Conservation (phyloP, 352 stramenopile genomes). For the Globisporangium lucens region DNA sequence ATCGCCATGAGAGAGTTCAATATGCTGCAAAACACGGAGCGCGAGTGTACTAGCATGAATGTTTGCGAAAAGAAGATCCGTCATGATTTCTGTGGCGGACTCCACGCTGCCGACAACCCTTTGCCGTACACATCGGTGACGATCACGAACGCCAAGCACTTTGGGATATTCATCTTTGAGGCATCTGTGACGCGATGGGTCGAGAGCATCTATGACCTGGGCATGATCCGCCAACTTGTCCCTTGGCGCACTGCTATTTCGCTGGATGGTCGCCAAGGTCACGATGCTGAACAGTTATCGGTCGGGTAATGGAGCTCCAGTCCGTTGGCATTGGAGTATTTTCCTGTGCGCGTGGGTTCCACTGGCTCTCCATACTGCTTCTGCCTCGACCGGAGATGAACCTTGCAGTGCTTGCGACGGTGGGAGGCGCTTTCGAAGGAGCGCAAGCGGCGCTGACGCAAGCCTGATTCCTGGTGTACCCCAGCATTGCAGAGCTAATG, state of each 20-base stretch:
- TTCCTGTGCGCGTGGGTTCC: constrained; percentile 15
- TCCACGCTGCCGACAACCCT: neutral
- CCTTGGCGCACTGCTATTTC: constrained; percentile 24
- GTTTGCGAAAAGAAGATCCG: neutral
- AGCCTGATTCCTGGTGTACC: constrained; percentile 34
- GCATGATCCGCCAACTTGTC: constrained; percentile 34
- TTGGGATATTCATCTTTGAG: constrained; percentile 20
- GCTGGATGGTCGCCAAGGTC: constrained; percentile 26
- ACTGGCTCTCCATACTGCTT: constrained; percentile 15
- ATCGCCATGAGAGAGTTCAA: no score
- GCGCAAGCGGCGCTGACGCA: constrained; percentile 7
- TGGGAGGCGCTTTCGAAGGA: constrained; percentile 25
- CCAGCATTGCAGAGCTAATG: constrained; percentile 22
- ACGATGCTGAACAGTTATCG: constrained; percentile 9
- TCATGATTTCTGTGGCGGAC: constrained; percentile 15
- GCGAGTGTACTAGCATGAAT: no score
- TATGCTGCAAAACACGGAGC: no score
- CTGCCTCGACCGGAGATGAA: constrained; percentile 20
- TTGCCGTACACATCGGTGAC: constrained; percentile 5
- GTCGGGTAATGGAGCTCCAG: neutral
- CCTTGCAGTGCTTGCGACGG: constrained; percentile 24
- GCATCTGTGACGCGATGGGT: constrained; percentile 4
- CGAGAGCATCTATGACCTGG: constrained; percentile 27
- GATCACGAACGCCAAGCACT: constrained; percentile 27
- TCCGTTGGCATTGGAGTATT: constrained; percentile 20